phyloP scores from a whole-genome alignment of 805 yeast genomes.

The Metschnikowia shivogae region DNA sequence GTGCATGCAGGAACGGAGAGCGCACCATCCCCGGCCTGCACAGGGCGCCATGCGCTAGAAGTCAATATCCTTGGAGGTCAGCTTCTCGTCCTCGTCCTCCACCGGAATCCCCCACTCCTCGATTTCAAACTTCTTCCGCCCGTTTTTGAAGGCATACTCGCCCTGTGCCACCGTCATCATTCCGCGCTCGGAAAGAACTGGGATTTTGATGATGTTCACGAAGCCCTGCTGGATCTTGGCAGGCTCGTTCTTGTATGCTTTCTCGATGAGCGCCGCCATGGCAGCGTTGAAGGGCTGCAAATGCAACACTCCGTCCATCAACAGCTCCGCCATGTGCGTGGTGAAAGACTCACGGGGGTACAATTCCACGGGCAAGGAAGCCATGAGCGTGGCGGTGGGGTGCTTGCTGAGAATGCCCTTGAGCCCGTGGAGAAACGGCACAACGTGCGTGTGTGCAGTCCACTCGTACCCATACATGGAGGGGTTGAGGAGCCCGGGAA shows the following conservation, averaged over 20 bases:
- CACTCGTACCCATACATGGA: slow-evolving; percentile 56
- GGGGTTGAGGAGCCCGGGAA: slow-evolving; percentile 82
- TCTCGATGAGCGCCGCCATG: slow-evolving; percentile 60
- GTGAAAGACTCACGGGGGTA: slow-evolving; percentile 52
- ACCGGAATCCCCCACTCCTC: slow-evolving; percentile 98
- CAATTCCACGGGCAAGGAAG: slow-evolving; percentile 61
- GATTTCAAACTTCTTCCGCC: slow-evolving; percentile 77
- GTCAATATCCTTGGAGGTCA: slow-evolving; percentile 35
- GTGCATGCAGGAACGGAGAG: not conserved
- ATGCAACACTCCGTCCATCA: slow-evolving; percentile 66
- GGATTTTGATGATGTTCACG: slow-evolving; percentile 69
- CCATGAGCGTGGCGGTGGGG: slow-evolving; percentile 45
- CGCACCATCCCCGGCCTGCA: too few species aligned
- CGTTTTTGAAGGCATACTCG: slow-evolving; percentile 84
- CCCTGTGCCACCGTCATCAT: slow-evolving; percentile 68
- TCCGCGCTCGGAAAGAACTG: slow-evolving; percentile 71
- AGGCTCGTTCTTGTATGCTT: slow-evolving; percentile 67
- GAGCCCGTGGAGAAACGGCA: slow-evolving; percentile 61
- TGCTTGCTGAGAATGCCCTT: slow-evolving; percentile 49
- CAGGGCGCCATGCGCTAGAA: slow-evolving; percentile 17
- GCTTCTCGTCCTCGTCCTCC: slow-evolving; percentile 56
- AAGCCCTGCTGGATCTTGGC: slow-evolving; percentile 81
- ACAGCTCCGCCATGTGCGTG: slow-evolving; percentile 48
- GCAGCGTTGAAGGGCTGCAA: slow-evolving; percentile 80
- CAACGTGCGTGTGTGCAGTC: slow-evolving; percentile 42